These are phyloP conservation scores for Suhomyces atakaporum DNA, from an alignment of 1,139 yeast genomes.

Conservation along the genomic window DNA sequence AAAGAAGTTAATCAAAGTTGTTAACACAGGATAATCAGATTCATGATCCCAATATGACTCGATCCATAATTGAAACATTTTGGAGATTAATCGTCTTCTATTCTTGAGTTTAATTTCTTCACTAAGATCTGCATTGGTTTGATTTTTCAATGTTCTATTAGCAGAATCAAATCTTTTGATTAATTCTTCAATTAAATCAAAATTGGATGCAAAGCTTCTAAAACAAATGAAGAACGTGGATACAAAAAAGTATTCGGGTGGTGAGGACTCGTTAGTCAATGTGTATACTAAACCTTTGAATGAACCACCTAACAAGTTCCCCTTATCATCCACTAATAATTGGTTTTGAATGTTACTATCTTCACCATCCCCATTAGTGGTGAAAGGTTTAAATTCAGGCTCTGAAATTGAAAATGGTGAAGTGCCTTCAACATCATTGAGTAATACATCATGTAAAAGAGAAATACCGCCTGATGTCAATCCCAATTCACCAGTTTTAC, in stretches of 20 bases:
- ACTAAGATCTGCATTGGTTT: slow-evolving; percentile 38
- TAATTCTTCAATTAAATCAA: slow-evolving; percentile 69
- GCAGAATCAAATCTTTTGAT: slow-evolving; percentile 63
- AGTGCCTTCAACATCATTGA: slow-evolving; percentile 39
- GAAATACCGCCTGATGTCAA: slow-evolving; percentile 63
- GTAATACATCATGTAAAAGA: slow-evolving; percentile 49
- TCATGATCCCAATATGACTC: slow-evolving; percentile 82
- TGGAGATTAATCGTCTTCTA: slow-evolving; percentile 67
- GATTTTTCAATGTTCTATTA: slow-evolving; percentile 31
- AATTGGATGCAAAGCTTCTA: slow-evolving; percentile 70
- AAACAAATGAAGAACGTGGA: slow-evolving; percentile 82
- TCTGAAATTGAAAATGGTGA: slow-evolving; percentile 46
- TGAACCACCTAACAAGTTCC: slow-evolving; percentile 73
- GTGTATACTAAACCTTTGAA: slow-evolving; percentile 72
- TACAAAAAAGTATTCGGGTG: slow-evolving; percentile 68
- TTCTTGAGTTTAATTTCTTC: slow-evolving; percentile 57
- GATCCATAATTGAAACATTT: slow-evolving; percentile 77
- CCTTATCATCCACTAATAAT: slow-evolving; percentile 48
- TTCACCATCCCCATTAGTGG: slow-evolving; percentile 19
- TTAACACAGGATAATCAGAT: slow-evolving; percentile 58
- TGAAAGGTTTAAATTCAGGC: slow-evolving; percentile 41
- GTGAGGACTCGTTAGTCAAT: slow-evolving; percentile 69
- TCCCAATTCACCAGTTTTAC: slow-evolving; percentile 53
- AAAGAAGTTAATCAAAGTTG: slow-evolving; percentile 73
- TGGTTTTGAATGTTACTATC: slow-evolving; percentile 38